phyloP scores from a whole-genome alignment of 495 filamentous ascomycete species.

The Aspergillus biplanus region DNA sequence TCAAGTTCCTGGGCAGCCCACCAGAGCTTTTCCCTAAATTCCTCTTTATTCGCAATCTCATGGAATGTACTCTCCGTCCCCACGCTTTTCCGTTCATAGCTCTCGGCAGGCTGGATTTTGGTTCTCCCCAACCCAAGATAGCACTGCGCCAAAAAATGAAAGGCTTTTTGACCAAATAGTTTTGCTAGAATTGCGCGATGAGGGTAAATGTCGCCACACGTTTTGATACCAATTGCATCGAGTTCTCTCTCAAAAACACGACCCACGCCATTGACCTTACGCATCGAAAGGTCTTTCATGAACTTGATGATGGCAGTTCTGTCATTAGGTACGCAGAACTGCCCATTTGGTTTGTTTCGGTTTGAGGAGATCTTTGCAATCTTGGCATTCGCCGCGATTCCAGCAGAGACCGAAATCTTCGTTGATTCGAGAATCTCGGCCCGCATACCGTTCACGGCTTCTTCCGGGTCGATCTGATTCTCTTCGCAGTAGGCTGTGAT shows the following conservation, averaged over 20 bases:
- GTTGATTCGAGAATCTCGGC: constrained; percentile 75
- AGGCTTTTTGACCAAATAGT: constrained; percentile 90
- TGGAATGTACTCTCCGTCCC: constrained; percentile 92
- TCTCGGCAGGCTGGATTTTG: constrained; percentile 81
- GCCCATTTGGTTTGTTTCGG: constrained; percentile 94
- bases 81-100: constrained; percentile 90
- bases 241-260: constrained; percentile 94
- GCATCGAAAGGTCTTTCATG: constrained; percentile 78
- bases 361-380: constrained; percentile 95
- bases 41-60: constrained; percentile 70
- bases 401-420: constrained; percentile 88
- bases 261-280: constrained; percentile 93
- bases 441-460: constrained; percentile 75
- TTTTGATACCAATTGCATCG: constrained; percentile 82
- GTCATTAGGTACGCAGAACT: constrained; percentile 75
- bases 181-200: constrained; percentile 71
- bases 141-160: constrained; percentile 80
- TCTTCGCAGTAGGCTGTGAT: constrained; percentile 84
- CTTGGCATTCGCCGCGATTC: constrained; percentile 90
- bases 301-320: constrained; percentile 77
- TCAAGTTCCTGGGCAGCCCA: constrained; percentile 84
- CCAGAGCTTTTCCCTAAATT: constrained; percentile 76
- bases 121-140: constrained; percentile 91
- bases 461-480: constrained; percentile 68
- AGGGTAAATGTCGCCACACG: constrained; percentile 84